These are phyloP conservation scores for Pueraria montana DNA, from an alignment of 306 rosid genomes.

Conservation along the genomic window DNA sequence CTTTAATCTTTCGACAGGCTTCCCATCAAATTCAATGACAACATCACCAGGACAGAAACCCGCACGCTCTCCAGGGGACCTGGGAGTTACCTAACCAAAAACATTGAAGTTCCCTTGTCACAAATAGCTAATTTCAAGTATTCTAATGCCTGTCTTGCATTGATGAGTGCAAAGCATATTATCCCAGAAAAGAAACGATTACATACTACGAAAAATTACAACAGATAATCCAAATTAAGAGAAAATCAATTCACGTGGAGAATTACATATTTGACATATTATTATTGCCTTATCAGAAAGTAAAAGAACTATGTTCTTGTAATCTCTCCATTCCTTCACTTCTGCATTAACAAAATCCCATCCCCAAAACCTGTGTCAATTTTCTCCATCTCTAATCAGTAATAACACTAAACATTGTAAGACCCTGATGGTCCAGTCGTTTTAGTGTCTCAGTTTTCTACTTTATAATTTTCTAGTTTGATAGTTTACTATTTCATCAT, in stretches of 20 bases:
- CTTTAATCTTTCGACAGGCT: conserved; percentile 68
- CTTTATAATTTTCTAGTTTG: neutral
- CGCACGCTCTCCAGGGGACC: conserved; percentile 87
- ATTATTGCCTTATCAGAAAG: neutral
- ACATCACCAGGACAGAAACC: conserved; percentile 86
- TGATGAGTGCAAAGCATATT: neutral
- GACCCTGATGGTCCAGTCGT: neutral
- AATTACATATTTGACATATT: conserved; percentile 15
- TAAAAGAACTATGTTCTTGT: neutral
- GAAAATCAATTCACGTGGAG: neutral
- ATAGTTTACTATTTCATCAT: neutral
- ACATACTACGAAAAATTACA: neutral
- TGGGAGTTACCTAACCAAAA: conserved; percentile 80
- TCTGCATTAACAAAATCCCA: neutral
- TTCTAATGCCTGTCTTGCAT: conserved; percentile 1
- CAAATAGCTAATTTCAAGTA: conserved; percentile 6
- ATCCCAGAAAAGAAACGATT: neutral
- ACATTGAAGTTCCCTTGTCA: conserved; percentile 25
- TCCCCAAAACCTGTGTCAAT: neutral
- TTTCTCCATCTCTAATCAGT: neutral
- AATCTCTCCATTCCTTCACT: neutral
- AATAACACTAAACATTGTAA: neutral
- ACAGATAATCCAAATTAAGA: neutral
- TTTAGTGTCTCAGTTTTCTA: neutral
- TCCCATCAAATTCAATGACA: conserved; percentile 84